Conservation (phyloP, 305 asterid species). For the Fraxinus greggii region DNA sequence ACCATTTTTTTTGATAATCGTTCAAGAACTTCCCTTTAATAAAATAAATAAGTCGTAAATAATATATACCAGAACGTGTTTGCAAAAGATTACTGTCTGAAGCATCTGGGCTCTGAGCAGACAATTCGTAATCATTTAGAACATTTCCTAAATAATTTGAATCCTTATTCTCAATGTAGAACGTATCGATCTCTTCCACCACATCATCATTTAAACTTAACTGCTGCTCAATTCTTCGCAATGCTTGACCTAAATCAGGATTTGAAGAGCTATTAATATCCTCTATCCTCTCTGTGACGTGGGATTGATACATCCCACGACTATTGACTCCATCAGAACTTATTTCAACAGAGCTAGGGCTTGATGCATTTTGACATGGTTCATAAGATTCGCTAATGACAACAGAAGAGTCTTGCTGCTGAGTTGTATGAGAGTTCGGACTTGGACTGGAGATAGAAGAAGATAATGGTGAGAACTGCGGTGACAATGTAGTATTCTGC, state of each 20-base stretch:
- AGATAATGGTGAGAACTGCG: slow-evolving; percentile 52
- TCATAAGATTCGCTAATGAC: slow-evolving; percentile 53
- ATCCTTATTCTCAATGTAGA: slow-evolving; percentile 45
- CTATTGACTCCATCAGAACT: slow-evolving; percentile 47
- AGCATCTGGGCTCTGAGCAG: slow-evolving; percentile 46
- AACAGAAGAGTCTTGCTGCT: slow-evolving; percentile 53
- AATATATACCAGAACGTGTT: slow-evolving; percentile 36
- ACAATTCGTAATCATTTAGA: slow-evolving; percentile 40
- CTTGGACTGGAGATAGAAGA: slow-evolving; percentile 50
- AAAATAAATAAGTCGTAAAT: slow-evolving; percentile 6
- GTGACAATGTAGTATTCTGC: slow-evolving; percentile 43
- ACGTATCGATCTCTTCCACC: slow-evolving; percentile 36
- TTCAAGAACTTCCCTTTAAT: slow-evolving; percentile 7
- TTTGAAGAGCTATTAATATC: slow-evolving; percentile 50
- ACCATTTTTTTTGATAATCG: not conserved
- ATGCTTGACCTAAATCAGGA: slow-evolving; percentile 55
- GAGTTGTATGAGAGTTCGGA: slow-evolving; percentile 53
- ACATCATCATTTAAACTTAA: slow-evolving; percentile 76
- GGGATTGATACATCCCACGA: slow-evolving; percentile 29
- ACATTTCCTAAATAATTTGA: slow-evolving; percentile 43
- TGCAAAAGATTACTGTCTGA: slow-evolving; percentile 38
- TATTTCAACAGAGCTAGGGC: slow-evolving; percentile 75
- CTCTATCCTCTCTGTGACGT: slow-evolving; percentile 33
- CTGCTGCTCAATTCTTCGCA: slow-evolving; percentile 71
- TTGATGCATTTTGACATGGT: slow-evolving; percentile 39